Conservation (phyloP, 768 basidiomycete genomes). For the Psilocybe cubensis region DNA sequence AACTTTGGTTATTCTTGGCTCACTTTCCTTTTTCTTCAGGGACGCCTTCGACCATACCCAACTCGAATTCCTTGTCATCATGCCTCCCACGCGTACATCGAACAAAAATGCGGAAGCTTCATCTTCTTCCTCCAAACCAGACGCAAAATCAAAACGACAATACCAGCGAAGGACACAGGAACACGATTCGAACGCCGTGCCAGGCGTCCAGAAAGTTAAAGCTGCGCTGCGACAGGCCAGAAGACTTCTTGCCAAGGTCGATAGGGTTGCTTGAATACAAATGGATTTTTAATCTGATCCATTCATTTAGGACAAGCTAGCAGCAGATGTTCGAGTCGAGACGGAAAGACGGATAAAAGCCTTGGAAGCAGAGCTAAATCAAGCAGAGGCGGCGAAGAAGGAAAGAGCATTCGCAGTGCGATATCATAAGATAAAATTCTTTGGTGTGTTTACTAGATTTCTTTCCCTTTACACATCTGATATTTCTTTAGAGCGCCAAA, state of each 20-base stretch:
- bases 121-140: conserved; percentile 30
- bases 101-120: conserved; percentile 27
- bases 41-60: background rate
- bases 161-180: conserved; percentile 27
- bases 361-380: conserved; percentile 73
- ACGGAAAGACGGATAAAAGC: conserved; percentile 79
- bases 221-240: conserved; percentile 81
- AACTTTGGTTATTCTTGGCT: conserved; percentile 16
- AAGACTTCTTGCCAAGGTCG: conserved; percentile 79
- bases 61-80: conserved; percentile 7
- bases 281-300: background rate
- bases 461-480: background rate
- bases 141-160: conserved; percentile 21
- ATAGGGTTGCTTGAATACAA: conserved; percentile 1
- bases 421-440: conserved; percentile 95
- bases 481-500: conserved; percentile 72
- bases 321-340: conserved; percentile 82
- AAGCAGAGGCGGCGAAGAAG: conserved; percentile 63
- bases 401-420: conserved; percentile 74
- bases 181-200: conserved; percentile 38
- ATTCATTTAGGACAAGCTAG: conserved; percentile 65
- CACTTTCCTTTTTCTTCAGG: background rate
- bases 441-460: conserved; percentile 57
- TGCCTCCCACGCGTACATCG: conserved; percentile 29
- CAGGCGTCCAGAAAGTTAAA: conserved; percentile 88